Conservation (phyloP, 345 rosid genomes). For the Sonneratia alba region DNA sequence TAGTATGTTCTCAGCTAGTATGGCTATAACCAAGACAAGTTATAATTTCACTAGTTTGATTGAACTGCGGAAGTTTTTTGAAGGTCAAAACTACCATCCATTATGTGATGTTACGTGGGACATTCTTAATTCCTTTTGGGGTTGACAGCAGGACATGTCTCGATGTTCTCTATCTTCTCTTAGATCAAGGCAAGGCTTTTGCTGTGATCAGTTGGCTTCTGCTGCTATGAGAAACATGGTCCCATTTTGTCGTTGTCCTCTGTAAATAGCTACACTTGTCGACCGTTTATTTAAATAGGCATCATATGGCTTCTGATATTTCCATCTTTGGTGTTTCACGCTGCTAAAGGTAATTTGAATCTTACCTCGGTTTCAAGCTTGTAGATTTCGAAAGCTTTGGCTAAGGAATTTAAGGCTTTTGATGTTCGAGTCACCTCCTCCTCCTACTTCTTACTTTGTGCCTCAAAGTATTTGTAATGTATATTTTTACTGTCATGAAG, state of each 20-base stretch:
- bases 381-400: neutral
- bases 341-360: neutral
- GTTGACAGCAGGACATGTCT: slow-evolving; percentile 6
- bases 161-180: slow-evolving; percentile 5
- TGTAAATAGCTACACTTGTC: slow-evolving; percentile 1
- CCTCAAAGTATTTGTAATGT: neutral
- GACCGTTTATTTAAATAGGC: neutral
- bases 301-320: neutral
- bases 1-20: neutral
- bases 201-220: neutral
- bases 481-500: neutral
- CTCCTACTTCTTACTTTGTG: neutral
- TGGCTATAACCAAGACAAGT: neutral
- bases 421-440: neutral
- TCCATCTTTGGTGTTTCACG: neutral
- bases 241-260: neutral
- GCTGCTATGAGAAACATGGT: neutral
- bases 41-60: neutral
- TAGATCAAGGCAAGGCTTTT: slow-evolving; percentile 8
- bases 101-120: slow-evolving; percentile 8
- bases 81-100: neutral
- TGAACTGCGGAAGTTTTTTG: neutral
- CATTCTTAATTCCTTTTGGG: slow-evolving; percentile 14
- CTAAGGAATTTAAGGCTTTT: neutral
- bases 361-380: neutral